These are phyloP conservation scores for Picea sitchensis DNA, from an alignment of 75 land plant genomes.

Conservation along the genomic window DNA sequence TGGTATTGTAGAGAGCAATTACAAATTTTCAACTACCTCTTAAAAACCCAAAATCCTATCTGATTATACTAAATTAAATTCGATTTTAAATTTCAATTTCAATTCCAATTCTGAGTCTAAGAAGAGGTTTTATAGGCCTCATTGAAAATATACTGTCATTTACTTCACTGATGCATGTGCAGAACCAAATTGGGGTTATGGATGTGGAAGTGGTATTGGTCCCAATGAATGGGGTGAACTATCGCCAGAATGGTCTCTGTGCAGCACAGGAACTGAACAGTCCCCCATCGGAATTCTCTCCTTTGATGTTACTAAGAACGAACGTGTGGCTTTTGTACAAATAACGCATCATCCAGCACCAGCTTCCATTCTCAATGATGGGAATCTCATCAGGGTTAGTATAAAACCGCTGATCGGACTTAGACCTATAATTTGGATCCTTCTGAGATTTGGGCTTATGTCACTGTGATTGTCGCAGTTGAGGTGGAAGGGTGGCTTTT, in stretches of 20 bases:
- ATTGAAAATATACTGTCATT: too few relatives aligned
- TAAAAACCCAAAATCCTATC: too few relatives aligned
- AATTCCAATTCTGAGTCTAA: too few relatives aligned
- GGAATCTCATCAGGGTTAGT: constrained; percentile 1
- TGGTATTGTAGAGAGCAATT: too few relatives aligned
- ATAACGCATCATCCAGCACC: neutral
- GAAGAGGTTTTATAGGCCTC: too few relatives aligned
- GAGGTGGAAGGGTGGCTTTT: constrained; percentile 18
- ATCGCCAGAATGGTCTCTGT: neutral
- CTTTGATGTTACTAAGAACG: neutral
- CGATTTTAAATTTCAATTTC: too few relatives aligned
- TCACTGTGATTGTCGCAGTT: constrained; percentile 12
- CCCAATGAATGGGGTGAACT: constrained; percentile 6
- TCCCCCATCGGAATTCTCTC: constrained; percentile 4
- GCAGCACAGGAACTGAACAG: constrained; percentile 2
- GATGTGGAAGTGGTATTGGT: constrained; percentile 2
- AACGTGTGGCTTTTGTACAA: neutral
- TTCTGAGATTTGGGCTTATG: constrained; percentile 1
- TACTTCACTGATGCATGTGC: too few relatives aligned
- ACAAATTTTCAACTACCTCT: too few relatives aligned
- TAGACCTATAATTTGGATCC: neutral
- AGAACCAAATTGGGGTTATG: neutral
- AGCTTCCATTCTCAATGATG: neutral
- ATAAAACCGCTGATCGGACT: neutral
- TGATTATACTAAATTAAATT: too few relatives aligned